Percentiles rank a stretch among this genome's conserved stretches.
Conservation (phyloP, 352 stramenopile genomes). For the Pythium guiyangense region DNA sequence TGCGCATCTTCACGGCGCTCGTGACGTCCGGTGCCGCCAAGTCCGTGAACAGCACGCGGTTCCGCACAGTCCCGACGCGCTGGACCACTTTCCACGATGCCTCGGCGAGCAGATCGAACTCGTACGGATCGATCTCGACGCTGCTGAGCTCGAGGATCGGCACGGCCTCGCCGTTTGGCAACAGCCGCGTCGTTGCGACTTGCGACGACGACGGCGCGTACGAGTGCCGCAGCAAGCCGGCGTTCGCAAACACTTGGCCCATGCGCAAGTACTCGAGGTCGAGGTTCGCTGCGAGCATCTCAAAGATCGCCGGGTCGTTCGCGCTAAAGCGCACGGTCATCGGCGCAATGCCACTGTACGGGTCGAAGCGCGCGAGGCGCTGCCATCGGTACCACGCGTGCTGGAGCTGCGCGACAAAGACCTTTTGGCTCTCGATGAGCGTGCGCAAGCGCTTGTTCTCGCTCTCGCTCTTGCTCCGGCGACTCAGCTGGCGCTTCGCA, state of each 20-base stretch:
- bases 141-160: conserved; percentile 34
- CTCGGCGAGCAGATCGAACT: conserved; percentile 20
- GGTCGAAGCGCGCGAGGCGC: not conserved
- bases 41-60: conserved; percentile 21
- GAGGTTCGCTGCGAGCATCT: conserved; percentile 31
- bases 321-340: conserved; percentile 19
- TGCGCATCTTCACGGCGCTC: conserved; percentile 38
- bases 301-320: conserved; percentile 24
- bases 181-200: not conserved
- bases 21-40: conserved; percentile 22
- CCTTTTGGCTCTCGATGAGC: conserved; percentile 1
- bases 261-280: conserved; percentile 32
- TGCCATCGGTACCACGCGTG: conserved; percentile 7
- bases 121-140: conserved; percentile 38
- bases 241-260: conserved; percentile 34
- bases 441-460: conserved; percentile 9
- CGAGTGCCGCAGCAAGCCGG: conserved; percentile 33
- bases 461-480: conserved; percentile 1
- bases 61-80: conserved; percentile 25
- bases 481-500: conserved; percentile 7
- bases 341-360: not conserved
- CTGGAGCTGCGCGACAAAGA: conserved; percentile 4
- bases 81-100: conserved; percentile 32
- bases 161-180: conserved; percentile 17
- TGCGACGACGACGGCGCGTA: conserved; percentile 4